Base-by-base conservation (phyloP, 345 rosid species). In the Lenwebbia sp. region DNA sequence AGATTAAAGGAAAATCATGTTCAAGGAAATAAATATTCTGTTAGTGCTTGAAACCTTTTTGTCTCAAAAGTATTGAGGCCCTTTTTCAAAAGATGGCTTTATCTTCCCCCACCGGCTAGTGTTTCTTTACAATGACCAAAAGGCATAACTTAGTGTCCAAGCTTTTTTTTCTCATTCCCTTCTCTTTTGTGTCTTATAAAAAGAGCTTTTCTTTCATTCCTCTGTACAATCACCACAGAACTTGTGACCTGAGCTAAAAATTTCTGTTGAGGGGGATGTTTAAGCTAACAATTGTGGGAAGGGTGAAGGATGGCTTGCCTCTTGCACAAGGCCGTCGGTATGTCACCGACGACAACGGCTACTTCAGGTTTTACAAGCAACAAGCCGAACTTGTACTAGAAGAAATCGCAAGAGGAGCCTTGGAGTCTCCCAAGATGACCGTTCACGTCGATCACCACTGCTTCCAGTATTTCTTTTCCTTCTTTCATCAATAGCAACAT, bases 241-340 rank as follows among this genome's bases (percentile, higher is more conserved):
- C 54, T n/a, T 19, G 54, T 44, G 54, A 82, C 33, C 47, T 33
- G 44, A 70, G 78, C 78, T 37, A 70, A 70, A 70, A 70, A 37
- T 70, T 70, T 70, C 26, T 9, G 81, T 37, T 62, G 47, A 40
- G 78, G 10, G 85, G 11, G 85, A 91, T 94, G 96, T 91, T 93
- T 58, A 91, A 92, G 91, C 90, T 93, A 78, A 93, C 95, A 7
- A 92, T 93, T 56, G 89, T 91, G 86, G 96, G 94, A 55, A 89
- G 94, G 84, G 89, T 90, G 86, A 90, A 81, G 19, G 96, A 93
- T 90, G 95, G 93, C 81, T 83, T 93, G 76, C 90, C 92, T 83
- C 89, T 93, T 57, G 90, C 94, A 30, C 90, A 89, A 83, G 94
- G 91, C 44, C 84, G 82, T 49, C 81, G 86, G 57, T 84, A 88